Evolutionary conservation across 1,139 yeast species (phyloP), one percentile per base, ranked within the genome.

Genomic region (Protomyces gravidus): DNA sequence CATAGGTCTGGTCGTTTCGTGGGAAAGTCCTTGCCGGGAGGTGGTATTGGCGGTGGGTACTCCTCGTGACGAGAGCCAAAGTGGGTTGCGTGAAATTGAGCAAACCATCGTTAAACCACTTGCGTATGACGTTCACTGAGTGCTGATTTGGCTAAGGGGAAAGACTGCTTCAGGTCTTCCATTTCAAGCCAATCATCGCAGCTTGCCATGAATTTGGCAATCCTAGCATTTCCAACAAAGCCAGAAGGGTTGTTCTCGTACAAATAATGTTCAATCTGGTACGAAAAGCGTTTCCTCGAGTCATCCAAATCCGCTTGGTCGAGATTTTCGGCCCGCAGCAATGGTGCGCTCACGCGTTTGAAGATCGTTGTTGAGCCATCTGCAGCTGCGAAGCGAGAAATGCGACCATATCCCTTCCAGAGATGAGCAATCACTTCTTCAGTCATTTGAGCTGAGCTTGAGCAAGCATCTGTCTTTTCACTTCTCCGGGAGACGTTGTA

Each of bases 381-480:
- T 19, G 30, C 45, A 6, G 23, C n/a, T 11, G 15, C 6, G 13
- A 13, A 17, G 6, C 52, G 33, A 2, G 27, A 9, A 5, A 49
- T 49, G 21, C 13, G 13, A n/a, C 52, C 52, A 26, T 49, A 49
- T 7, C 52, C 52, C 13, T 36, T 25, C 52, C 52, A 49, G 13
- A 49, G 36, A n/a, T 13, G 15, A 32, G 52, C 52, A 3, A 49
- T 33, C 26, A 19, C 19, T 23, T 36, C 42, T 36, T 36, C 42
- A 5, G 36, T 13, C 15, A 4, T 30, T 7, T 30, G 36, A n/a
- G n/a, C n/a, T n/a, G n/a, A n/a, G n/a, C n/a, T n/a, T n/a, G n/a
- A n/a, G n/a, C n/a, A n/a, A n/a, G n/a, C n/a, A n/a, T n/a, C n/a
- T n/a, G n/a, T n/a, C n/a, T n/a, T n/a, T n/a, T n/a, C n/a, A n/a